Evolutionary conservation across 2,329 filamentous ascomycete species (phyloP).

Genomic region (Chrysosphaeria jannelii): DNA sequence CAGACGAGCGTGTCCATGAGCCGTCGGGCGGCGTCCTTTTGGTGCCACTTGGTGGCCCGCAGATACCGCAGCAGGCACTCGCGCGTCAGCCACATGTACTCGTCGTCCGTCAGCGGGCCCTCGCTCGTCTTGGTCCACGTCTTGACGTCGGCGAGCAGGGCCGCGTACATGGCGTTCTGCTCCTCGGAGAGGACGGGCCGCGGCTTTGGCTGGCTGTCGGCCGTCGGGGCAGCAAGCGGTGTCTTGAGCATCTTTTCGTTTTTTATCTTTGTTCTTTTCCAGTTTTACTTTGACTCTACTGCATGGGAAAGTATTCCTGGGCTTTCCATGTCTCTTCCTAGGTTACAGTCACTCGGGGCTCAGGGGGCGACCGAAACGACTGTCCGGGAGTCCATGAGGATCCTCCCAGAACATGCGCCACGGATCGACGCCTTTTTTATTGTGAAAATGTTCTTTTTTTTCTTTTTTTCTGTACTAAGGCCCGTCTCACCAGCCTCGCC

Average conservation of each 20-base stretch:
- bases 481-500: no score
- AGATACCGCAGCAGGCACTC: conserved; percentile 86
- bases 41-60: conserved; percentile 73
- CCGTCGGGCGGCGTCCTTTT: conserved; percentile 46
- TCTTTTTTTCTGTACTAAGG: no score
- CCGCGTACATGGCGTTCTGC: conserved; percentile 54
- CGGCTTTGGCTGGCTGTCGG: conserved; percentile 24
- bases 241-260: conserved; percentile 2
- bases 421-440: no score
- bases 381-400: no score
- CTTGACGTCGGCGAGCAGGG: conserved; percentile 38
- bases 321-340: no score
- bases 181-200: conserved; percentile 36
- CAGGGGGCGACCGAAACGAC: no score
- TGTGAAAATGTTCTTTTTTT: no score
- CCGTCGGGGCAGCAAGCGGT: conserved; percentile 25
- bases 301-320: no score
- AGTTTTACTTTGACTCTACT: no score
- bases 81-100: conserved; percentile 69
- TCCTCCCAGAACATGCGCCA: no score
- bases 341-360: no score
- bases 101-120: conserved; percentile 41
- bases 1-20: conserved; percentile 55
- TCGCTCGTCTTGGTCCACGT: conserved; percentile 34
- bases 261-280: not conserved